phyloP scores from a whole-genome alignment of 176 grass and related monocot genomes.

The Aechmea fasciata region DNA sequence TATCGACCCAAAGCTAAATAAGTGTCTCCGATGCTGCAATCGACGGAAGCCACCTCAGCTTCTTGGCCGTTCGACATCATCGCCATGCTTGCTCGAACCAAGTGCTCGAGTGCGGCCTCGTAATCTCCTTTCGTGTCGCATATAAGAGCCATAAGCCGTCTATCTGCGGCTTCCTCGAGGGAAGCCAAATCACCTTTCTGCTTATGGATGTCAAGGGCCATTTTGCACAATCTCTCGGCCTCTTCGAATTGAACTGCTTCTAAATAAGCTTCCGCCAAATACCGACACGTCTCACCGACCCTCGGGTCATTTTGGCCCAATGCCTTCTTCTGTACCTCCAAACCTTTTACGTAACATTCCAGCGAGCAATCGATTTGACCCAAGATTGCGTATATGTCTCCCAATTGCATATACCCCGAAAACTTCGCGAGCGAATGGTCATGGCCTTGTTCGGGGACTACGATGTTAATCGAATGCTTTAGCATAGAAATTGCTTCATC shows the following conservation, averaged over 20 bases:
- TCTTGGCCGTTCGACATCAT: constrained; percentile 26
- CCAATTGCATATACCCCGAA: constrained; percentile 27
- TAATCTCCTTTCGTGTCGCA: constrained; percentile 17
- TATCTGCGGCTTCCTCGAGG: constrained; percentile 17
- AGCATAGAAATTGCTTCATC: constrained; percentile 19
- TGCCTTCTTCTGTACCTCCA: constrained; percentile 18
- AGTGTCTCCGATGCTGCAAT: constrained; percentile 21
- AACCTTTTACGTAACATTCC: constrained; percentile 14
- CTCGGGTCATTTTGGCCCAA: constrained; percentile 13
- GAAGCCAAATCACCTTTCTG: constrained; percentile 10
- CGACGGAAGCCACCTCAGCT: constrained; percentile 21
- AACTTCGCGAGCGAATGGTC: constrained; percentile 20
- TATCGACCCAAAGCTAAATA: constrained; percentile 20
- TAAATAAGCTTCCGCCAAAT: constrained; percentile 26
- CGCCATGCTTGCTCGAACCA: constrained; percentile 15
- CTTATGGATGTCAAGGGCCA: constrained; percentile 22
- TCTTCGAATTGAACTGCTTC: constrained; percentile 23
- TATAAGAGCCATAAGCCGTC: constrained; percentile 23
- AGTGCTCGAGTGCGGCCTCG: constrained; percentile 18
- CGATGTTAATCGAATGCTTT: constrained; percentile 16
- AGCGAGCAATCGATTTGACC: constrained; percentile 17
- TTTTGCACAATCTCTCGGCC: constrained; percentile 17
- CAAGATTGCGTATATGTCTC: constrained; percentile 14
- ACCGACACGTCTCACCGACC: constrained; percentile 21
- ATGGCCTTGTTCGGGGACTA: constrained; percentile 12